Conservation (phyloP, 2,329 filamentous ascomycete genomes). For the Lithohypha guttulata region DNA sequence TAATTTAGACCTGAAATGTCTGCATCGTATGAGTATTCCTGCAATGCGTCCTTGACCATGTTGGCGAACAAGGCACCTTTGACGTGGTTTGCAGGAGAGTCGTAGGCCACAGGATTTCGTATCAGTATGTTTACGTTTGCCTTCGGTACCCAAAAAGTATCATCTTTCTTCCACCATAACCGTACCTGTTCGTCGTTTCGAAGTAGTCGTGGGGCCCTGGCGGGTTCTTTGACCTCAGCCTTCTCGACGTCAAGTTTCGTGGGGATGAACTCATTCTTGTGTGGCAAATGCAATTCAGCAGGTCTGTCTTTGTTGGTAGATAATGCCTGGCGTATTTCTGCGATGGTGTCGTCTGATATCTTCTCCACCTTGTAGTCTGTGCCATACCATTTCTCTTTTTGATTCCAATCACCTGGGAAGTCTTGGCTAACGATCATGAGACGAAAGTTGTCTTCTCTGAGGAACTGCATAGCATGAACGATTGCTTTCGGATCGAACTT, state of each 20-base stretch:
- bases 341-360: conserved; percentile 65
- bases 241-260: conserved; percentile 89
- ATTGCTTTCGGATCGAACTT: conserved; percentile 74
- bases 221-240: conserved; percentile 70
- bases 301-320: conserved; percentile 51
- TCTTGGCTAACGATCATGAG: conserved; percentile 74
- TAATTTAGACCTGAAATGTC: conserved; percentile 86
- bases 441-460: conserved; percentile 82
- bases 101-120: conserved; percentile 65
- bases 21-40: conserved; percentile 91
- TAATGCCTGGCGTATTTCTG: conserved; percentile 56
- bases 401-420: conserved; percentile 71
- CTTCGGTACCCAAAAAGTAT: conserved; percentile 96
- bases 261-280: conserved; percentile 92
- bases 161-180: conserved; percentile 97
- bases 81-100: conserved; percentile 66
- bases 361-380: conserved; percentile 82
- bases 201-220: conserved; percentile 66
- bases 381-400: conserved; percentile 94
- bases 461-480: conserved; percentile 56
- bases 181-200: conserved; percentile 71
- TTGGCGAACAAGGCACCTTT: conserved; percentile 74
- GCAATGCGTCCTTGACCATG: conserved; percentile 75
- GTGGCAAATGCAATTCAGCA: conserved; percentile 68
- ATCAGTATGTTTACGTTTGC: conserved; percentile 75